Evolutionary conservation across 805 yeast genomes (phyloP).

Genomic region (Candida krabiensis): DNA sequence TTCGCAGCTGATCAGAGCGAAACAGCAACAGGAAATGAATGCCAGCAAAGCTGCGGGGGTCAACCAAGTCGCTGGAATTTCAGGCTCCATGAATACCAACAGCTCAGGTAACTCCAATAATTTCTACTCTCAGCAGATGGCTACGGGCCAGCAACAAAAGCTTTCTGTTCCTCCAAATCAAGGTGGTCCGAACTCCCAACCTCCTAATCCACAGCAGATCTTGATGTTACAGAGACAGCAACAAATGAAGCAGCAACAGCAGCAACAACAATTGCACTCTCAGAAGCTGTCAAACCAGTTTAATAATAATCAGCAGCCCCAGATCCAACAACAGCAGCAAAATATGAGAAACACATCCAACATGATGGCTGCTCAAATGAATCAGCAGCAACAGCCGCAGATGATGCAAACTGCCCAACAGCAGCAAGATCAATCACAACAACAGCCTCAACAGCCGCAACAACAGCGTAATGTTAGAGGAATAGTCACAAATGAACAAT

Average conservation of each 20-base stretch:
- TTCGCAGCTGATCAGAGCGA: constrained; percentile 51
- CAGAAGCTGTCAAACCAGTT: constrained; percentile 1
- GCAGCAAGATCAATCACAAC: constrained; percentile 9
- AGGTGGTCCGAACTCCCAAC: constrained; percentile 7
- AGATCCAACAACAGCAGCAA: constrained; percentile 14
- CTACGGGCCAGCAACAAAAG: constrained; percentile 8
- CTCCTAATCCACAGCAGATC: constrained; percentile 34
- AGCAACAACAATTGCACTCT: constrained; percentile 23
- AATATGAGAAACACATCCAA: constrained; percentile 4
- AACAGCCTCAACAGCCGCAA: constrained; percentile 9
- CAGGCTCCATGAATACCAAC: not conserved
- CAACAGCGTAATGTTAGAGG: constrained; percentile 2
- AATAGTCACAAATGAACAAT: constrained; percentile 23
- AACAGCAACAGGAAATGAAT: constrained; percentile 36
- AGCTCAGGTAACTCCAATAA: not conserved
- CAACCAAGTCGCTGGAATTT: not conserved
- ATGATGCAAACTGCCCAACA: too few relatives aligned
- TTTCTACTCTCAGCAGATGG: constrained; percentile 1
- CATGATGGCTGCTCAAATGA: not conserved
- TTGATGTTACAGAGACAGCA: constrained; percentile 34
- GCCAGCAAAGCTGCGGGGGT: constrained; percentile 10
- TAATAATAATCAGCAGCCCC: constrained; percentile 4
- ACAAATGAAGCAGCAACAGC: constrained; percentile 28
- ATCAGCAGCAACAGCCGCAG: constrained; percentile 9
- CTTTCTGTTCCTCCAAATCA: constrained; percentile 12